Conservation (phyloP, 1,284 basidiomycete species). For the Amylostereum chailletii region DNA sequence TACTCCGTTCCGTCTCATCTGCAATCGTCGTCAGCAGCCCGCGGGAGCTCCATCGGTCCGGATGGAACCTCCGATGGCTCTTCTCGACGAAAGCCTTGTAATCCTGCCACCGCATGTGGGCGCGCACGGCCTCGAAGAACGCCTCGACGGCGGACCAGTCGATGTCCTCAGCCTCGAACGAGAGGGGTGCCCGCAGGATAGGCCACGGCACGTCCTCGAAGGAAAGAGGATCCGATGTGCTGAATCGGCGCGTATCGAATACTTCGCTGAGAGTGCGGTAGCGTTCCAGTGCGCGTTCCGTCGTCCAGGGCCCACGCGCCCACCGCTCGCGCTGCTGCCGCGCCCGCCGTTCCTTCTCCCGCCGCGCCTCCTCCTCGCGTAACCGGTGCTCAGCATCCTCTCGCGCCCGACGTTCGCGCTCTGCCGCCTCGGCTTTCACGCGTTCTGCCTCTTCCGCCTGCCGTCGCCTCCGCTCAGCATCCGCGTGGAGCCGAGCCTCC, state of each 20-base stretch:
- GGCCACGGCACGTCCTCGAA: constrained; percentile 68
- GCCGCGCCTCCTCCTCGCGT: constrained; percentile 21
- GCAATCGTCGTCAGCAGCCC: constrained; percentile 40
- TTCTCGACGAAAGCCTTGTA: constrained; percentile 57
- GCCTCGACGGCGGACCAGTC: constrained; percentile 59
- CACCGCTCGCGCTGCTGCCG: constrained; percentile 37
- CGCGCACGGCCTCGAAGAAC: constrained; percentile 51
- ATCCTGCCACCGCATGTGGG: constrained; percentile 45
- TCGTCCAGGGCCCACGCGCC: constrained; percentile 49
- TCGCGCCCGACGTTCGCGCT: constrained; percentile 19
- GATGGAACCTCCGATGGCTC: constrained; percentile 62
- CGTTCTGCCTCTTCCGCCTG: constrained; percentile 20
- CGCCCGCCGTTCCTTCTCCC: constrained; percentile 22
- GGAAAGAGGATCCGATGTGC: constrained; percentile 35
- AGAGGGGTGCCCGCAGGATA: constrained; percentile 40
- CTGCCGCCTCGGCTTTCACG: constrained; percentile 19
- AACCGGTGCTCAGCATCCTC: constrained; percentile 19
- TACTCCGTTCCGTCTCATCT: constrained; percentile 42
- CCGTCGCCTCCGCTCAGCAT: constrained; percentile 23
- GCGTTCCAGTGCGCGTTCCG: constrained; percentile 52
- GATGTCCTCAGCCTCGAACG: constrained; percentile 51
- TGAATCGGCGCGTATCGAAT: constrained; percentile 56
- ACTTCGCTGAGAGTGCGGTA: constrained; percentile 48
- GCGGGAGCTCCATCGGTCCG: constrained; percentile 55
- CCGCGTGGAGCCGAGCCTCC: constrained; percentile 22